A percentile compares a stretch with the other conserved stretches of the same genome.
phyloP scores from a whole-genome alignment of 345 rosid genomes.

The Syzygium grande region DNA sequence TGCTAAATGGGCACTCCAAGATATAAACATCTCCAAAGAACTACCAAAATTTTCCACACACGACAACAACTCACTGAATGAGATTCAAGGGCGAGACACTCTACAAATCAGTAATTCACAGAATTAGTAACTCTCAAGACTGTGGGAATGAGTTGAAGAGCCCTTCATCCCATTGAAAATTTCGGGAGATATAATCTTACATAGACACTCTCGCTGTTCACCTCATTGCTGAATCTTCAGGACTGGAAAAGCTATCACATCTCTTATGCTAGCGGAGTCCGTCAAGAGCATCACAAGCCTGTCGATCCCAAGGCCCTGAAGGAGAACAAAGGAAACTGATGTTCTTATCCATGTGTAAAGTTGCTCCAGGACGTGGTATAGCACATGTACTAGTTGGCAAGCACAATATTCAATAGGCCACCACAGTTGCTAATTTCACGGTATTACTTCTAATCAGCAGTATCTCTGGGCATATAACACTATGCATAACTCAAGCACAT shows the following conservation, averaged over 20 bases:
- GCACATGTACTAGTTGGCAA: neutral
- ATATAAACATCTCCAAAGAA: neutral
- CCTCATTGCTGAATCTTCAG: slow-evolving; percentile 62
- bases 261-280: slow-evolving; percentile 77
- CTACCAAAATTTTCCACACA: neutral
- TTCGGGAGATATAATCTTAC: neutral
- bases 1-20: neutral
- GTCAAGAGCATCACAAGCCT: slow-evolving; percentile 89
- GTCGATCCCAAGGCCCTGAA: slow-evolving; percentile 91
- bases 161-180: neutral
- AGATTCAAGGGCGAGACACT: neutral
- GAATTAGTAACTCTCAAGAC: neutral
- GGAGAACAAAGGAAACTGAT: neutral
- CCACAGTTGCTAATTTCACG: neutral
- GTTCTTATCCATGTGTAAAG: neutral
- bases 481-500: neutral
- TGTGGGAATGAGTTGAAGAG: neutral
- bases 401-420: neutral
- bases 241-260: slow-evolving; percentile 91
- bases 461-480: neutral
- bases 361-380: neutral
- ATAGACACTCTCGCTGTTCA: neutral
- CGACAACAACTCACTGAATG: neutral
- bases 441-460: neutral
- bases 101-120: neutral